Conservation (phyloP, 2,329 filamentous ascomycete species). For the Lachnellula arida region DNA sequence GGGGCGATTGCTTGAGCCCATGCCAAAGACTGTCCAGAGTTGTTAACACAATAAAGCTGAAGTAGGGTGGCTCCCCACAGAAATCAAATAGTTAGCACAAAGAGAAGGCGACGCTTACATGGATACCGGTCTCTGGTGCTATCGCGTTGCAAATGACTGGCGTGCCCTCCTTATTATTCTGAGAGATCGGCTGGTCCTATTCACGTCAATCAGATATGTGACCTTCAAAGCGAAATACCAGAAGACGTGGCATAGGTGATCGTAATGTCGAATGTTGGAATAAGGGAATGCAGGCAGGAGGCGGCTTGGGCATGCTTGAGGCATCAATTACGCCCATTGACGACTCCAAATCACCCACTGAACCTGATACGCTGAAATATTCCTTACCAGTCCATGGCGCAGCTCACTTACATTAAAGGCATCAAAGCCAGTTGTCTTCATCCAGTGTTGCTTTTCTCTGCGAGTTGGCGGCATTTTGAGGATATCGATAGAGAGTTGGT, state of each 20-base stretch:
- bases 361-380: no score
- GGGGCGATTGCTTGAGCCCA: constrained; percentile 9
- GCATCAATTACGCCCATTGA: no score
- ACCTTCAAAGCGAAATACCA: no score
- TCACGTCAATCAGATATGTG: neutral
- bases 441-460: neutral
- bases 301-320: no score
- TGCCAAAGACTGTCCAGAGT: constrained; percentile 1
- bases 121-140: constrained; percentile 7
- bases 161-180: neutral
- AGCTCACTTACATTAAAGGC: constrained; percentile 9
- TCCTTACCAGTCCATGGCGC: neutral
- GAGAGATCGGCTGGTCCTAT: neutral
- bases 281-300: no score
- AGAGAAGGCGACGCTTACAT: neutral
- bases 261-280: no score
- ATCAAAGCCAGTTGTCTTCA: constrained; percentile 8
- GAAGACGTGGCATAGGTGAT: no score
- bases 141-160: neutral
- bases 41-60: neutral
- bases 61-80: neutral
- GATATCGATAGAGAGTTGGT: no score
- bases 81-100: no score
- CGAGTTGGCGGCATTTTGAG: neutral
- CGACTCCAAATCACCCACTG: no score